phyloP scores from a whole-genome alignment of 176 grass and related monocot genomes.

The Carex myosuroides region DNA sequence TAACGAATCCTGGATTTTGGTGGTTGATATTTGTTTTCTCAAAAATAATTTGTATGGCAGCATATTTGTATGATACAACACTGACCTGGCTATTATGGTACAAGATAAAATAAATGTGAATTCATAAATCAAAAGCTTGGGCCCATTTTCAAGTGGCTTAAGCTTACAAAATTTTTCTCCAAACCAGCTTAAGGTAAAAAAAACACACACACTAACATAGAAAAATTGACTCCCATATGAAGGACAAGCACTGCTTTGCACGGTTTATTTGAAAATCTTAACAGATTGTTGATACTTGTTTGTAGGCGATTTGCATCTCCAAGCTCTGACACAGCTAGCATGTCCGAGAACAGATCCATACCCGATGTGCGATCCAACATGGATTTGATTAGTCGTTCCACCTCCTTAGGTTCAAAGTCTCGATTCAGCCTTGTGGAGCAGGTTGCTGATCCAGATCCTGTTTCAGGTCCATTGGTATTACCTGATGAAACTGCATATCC shows the following conservation, averaged over 20 bases:
- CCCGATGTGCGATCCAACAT: slow-evolving; percentile 49
- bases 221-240: not conserved
- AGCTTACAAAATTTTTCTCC: not conserved
- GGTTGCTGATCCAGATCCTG: slow-evolving; percentile 43
- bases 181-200: not conserved
- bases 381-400: slow-evolving; percentile 80
- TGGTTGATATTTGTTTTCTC: not conserved
- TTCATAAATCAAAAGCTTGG: not conserved
- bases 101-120: not conserved
- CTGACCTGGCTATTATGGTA: not conserved
- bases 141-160: not conserved
- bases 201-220: not conserved
- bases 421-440: slow-evolving; percentile 52
- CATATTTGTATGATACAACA: not conserved
- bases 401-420: slow-evolving; percentile 71
- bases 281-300: slow-evolving; percentile 20
- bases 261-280: not conserved
- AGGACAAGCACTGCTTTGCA: not conserved
- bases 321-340: slow-evolving; percentile 49
- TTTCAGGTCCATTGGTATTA: not conserved
- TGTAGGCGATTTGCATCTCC: slow-evolving; percentile 60
- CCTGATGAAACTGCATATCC: slow-evolving; percentile 29
- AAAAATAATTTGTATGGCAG: not conserved
- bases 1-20: not conserved
- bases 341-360: slow-evolving; percentile 67